Percentiles rank a stretch among this genome's conserved stretches.
Conservation (phyloP, 2,329 filamentous ascomycete species). For the Alternaria solani region DNA sequence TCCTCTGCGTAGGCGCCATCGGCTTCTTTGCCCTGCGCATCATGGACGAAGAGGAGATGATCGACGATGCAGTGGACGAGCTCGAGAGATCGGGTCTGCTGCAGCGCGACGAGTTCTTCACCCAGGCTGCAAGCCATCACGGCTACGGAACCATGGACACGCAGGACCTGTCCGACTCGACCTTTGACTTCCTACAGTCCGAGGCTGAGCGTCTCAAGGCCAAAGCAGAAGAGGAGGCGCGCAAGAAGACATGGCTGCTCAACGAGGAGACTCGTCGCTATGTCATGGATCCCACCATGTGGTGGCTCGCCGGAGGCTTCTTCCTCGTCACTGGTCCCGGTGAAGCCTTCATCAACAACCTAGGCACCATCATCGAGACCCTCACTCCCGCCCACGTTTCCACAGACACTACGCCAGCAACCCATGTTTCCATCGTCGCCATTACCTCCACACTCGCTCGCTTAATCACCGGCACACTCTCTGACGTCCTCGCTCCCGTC, state of each 20-base stretch:
- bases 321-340: conserved; percentile 92
- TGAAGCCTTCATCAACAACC: conserved; percentile 98
- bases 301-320: conserved; percentile 89
- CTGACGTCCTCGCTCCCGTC: conserved; percentile 79
- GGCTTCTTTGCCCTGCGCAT: conserved; percentile 79
- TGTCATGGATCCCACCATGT: conserved; percentile 90
- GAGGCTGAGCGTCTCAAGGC: conserved; percentile 57
- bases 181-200: conserved; percentile 55
- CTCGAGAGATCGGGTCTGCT: conserved; percentile 88
- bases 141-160: conserved; percentile 70
- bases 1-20: conserved; percentile 74
- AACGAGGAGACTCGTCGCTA: conserved; percentile 91
- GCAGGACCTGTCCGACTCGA: conserved; percentile 56
- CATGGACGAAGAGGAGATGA: conserved; percentile 84
- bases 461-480: conserved; percentile 86
- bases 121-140: conserved; percentile 60
- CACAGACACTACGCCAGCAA: conserved; percentile 71
- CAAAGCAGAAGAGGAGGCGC: conserved; percentile 62
- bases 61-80: conserved; percentile 88
- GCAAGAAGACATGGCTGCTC: conserved; percentile 88
- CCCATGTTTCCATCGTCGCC: conserved; percentile 92
- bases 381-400: conserved; percentile 71
- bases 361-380: conserved; percentile 91
- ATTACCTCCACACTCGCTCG: conserved; percentile 90
- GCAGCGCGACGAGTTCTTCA: conserved; percentile 77